Percentiles rank a stretch among this genome's conserved stretches.
Evolutionary conservation across 495 filamentous ascomycete genomes (phyloP).

Genomic region (Thermochaetoides thermophila): DNA sequence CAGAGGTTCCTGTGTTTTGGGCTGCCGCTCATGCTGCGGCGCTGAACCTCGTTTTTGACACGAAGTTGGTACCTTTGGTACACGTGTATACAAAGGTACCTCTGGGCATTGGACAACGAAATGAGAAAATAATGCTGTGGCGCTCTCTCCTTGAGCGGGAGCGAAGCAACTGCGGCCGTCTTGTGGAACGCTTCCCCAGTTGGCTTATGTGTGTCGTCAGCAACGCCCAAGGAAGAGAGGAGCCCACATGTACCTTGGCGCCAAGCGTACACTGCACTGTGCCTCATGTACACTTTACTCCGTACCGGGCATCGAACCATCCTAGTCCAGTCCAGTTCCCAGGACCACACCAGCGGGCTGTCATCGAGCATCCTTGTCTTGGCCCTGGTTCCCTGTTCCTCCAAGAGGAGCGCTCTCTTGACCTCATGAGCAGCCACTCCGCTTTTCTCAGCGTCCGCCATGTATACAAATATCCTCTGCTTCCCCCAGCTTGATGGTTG

Average conservation of each 20-base stretch:
- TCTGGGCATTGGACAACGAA: too few species aligned
- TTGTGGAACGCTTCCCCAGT: conserved; percentile 1
- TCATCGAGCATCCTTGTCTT: conserved; percentile 5
- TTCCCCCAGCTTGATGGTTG: conserved; percentile 5
- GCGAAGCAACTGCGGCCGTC: not conserved
- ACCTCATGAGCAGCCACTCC: not conserved
- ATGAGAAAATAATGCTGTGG: too few species aligned
- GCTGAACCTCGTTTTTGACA: too few species aligned
- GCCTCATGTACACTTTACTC: conserved; percentile 1
- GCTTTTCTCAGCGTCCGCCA: conserved; percentile 2
- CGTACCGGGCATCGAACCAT: conserved; percentile 3
- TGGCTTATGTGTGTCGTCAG: not conserved
- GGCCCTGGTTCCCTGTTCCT: conserved; percentile 9
- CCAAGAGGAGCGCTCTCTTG: conserved; percentile 4
- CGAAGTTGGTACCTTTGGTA: too few species aligned
- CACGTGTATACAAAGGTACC: too few species aligned
- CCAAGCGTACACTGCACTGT: too few species aligned
- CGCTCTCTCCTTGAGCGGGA: conserved; percentile 12
- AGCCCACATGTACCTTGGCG: too few species aligned
- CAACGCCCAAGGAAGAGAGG: conserved; percentile 2
- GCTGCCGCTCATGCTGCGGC: not conserved
- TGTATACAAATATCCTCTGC: conserved; percentile 20
- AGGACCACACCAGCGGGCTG: too few species aligned
- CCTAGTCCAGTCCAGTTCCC: too few species aligned
- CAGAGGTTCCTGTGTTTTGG: too few species aligned